These are phyloP conservation scores for Carex parvula DNA, from an alignment of 176 grass and related monocot species.

Conservation along the genomic window DNA sequence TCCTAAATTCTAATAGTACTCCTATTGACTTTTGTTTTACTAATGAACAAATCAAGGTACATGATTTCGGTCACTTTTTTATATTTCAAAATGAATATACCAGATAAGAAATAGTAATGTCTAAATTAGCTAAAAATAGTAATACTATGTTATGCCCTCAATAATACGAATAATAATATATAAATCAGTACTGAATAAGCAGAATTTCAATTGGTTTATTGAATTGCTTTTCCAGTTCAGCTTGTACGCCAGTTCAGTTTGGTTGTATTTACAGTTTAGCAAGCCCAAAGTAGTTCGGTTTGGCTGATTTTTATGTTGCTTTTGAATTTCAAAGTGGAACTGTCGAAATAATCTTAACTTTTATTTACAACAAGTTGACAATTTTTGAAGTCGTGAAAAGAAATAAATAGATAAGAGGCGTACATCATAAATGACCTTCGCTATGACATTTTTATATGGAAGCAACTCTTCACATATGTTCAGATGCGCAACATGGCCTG, in stretches of 20 bases:
- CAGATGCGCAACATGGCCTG: slow-evolving; percentile 99
- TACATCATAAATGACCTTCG: slow-evolving; percentile 98
- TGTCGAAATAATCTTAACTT: not conserved
- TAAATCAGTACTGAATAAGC: not conserved
- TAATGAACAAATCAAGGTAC: not conserved
- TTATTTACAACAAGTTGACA: not conserved
- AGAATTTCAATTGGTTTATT: not conserved
- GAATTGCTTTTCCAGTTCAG: not conserved
- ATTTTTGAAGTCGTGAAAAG: not conserved
- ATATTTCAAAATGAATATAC: not conserved
- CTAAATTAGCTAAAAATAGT: not conserved
- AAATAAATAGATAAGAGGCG: slow-evolving; percentile 12
- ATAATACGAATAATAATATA: not conserved
- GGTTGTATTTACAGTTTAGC: not conserved
- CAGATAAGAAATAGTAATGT: not conserved
- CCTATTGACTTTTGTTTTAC: no score
- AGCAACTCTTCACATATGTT: slow-evolving; percentile 81
- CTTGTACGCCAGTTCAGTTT: not conserved
- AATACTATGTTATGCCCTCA: not conserved
- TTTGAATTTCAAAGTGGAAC: not conserved
- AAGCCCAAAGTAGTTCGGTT: not conserved
- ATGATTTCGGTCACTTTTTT: not conserved
- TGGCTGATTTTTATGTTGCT: not conserved
- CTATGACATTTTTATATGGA: slow-evolving; percentile 77
- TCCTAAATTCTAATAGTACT: no score